Base-by-base conservation (phyloP, 768 basidiomycete genomes). In the Lactarius akahatsu region DNA sequence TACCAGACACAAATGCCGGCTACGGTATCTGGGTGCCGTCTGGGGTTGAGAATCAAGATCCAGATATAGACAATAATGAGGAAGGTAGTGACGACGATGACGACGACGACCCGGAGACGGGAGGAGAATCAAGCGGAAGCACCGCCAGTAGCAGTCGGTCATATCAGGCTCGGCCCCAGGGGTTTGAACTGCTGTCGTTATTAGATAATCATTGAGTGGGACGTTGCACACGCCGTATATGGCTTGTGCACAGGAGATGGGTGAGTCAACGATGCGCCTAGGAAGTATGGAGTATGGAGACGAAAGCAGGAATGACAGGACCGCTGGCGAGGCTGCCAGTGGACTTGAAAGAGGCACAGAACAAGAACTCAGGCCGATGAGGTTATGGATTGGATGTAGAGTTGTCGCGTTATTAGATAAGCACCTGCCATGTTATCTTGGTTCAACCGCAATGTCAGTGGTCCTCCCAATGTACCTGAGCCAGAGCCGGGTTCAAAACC, bases 1-100 rank as follows among this genome's bases (percentile, higher is more conserved):
- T 74, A 45, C 74, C 75, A n/a, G 73, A 73, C 9, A 72, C 74
- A 34, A 58, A 40, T 23, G 10, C 57, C 10, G 80, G 75, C 11
- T 71, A 74, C 47, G 87, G 90, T 1, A 83, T 90, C 66, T 89
- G 87, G 87, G 80, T 89, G 60, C 78, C 79, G 57, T 75, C 77
- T 38, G 71, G 40, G 6, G 62, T n/a, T 34, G 71, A 69, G 26
- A 57, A 59, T 28, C 63, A 66, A 10, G 68, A 65, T 1, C 77
- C 76, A 62, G 72, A 71, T 2, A 72, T 69, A 7, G 77, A 79
- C 63, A 73, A 78, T 58, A 75, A 74, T 41, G 76, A 76, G 16
- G 76, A 76, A 4, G 76, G 77, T 23, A 75, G 75, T 30, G 76
- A 72, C 1, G 78, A 78, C 18, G 75, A 72, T 52, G 71, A 72